phyloP scores from a whole-genome alignment of 179 eudicot genomes.

The Spinacia oleracea region DNA sequence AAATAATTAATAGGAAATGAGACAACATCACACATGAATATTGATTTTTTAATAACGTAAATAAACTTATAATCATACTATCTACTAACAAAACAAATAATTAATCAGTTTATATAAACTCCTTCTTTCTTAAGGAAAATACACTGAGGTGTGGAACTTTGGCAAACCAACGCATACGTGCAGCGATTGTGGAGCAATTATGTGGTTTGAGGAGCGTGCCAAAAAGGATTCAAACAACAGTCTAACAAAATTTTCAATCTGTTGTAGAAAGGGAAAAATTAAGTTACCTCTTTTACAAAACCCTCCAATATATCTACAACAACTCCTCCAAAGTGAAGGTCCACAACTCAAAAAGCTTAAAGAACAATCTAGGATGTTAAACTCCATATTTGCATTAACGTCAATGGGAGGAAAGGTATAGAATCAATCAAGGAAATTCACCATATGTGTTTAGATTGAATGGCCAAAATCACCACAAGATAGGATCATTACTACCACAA shows the following conservation, averaged over 20 bases:
- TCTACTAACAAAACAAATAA: no score
- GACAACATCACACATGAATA: no score
- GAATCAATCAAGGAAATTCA: background rate
- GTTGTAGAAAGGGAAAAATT: slow-evolving; percentile 13
- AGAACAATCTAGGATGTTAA: background rate
- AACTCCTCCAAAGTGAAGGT: background rate
- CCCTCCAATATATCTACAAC: background rate
- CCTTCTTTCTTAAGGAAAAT: background rate
- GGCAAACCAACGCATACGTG: slow-evolving; percentile 1
- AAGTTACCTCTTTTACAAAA: background rate
- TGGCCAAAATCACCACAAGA: slow-evolving; percentile 24
- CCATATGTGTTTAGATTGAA: slow-evolving; percentile 17
- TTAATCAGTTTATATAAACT: no score
- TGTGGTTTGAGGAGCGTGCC: background rate
- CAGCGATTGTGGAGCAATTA: background rate
- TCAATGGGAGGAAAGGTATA: slow-evolving; percentile 27
- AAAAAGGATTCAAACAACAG: background rate
- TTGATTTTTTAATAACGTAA: no score
- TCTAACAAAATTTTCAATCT: background rate
- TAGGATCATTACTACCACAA: slow-evolving; percentile 22
- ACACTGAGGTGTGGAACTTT: slow-evolving; percentile 12
- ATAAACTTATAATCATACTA: no score
- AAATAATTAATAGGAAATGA: no score
- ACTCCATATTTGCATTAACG: slow-evolving; percentile 21
- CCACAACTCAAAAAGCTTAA: background rate